Conservation (phyloP, 306 rosid species). For the Quercus suber region DNA sequence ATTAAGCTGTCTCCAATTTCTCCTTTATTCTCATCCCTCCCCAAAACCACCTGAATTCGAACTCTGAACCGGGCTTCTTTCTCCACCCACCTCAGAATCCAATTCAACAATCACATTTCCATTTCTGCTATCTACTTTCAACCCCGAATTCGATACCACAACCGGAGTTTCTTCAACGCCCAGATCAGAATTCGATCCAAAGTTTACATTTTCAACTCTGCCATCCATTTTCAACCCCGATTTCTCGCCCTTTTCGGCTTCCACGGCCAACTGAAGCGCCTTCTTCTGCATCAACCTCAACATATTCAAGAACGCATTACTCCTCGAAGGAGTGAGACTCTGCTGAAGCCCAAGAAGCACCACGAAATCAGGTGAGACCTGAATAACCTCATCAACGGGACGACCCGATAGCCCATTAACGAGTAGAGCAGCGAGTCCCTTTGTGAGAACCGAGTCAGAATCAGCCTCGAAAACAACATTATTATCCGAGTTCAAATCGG, state of each 20-base stretch:
- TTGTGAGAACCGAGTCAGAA: constrained; percentile 81
- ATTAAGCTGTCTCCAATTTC: constrained; percentile 49
- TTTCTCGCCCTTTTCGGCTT: constrained; percentile 44
- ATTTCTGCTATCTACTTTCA: neutral
- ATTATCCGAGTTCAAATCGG: constrained; percentile 54
- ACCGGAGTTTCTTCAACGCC: neutral
- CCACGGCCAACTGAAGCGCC: constrained; percentile 53
- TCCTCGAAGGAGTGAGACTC: constrained; percentile 84
- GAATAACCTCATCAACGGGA: constrained; percentile 55
- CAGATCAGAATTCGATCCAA: constrained; percentile 17
- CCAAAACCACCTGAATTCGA: constrained; percentile 25
- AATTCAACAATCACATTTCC: constrained; percentile 1
- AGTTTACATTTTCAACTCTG: constrained; percentile 19
- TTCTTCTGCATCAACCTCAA: constrained; percentile 89
- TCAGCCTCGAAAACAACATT: constrained; percentile 84
- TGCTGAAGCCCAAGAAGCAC: constrained; percentile 82
- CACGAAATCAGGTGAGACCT: constrained; percentile 76
- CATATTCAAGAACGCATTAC: constrained; percentile 92
- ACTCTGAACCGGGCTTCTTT: neutral
- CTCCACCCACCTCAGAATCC: constrained; percentile 13
- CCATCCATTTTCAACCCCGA: constrained; percentile 11
- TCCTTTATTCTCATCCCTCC: constrained; percentile 85
- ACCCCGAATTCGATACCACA: constrained; percentile 2
- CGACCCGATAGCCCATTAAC: constrained; percentile 77
- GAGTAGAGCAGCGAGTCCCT: constrained; percentile 89